These are phyloP conservation scores for Kwoniella shivajii DNA, from an alignment of 1,284 basidiomycete species.

Conservation along the genomic window DNA sequence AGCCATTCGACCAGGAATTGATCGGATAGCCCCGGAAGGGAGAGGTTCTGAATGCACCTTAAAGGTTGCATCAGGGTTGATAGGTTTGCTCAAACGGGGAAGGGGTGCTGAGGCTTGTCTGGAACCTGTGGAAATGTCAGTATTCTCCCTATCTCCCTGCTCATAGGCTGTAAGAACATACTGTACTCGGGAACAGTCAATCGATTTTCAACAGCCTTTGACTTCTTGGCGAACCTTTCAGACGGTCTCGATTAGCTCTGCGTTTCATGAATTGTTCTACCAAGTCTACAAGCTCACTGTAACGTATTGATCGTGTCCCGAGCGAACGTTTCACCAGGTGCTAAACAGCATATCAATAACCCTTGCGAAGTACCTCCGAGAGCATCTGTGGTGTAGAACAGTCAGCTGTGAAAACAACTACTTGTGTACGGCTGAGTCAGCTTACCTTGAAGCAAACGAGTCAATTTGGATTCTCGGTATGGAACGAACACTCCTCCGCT, in stretches of 20 bases:
- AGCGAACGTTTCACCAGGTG: slow-evolving; percentile 73
- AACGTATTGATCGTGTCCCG: slow-evolving; percentile 81
- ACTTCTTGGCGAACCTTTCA: slow-evolving; percentile 18
- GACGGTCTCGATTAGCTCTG: neutral
- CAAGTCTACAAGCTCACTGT: slow-evolving; percentile 58
- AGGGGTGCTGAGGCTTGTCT: slow-evolving; percentile 2
- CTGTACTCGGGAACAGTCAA: neutral
- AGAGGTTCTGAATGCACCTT: neutral
- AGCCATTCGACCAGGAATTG: slow-evolving; percentile 6
- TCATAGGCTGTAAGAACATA: neutral
- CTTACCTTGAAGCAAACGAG: slow-evolving; percentile 72
- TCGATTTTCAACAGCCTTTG: slow-evolving; percentile 18
- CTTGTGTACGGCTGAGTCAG: neutral
- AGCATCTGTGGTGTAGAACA: slow-evolving; percentile 56
- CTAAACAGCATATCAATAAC: slow-evolving; percentile 77
- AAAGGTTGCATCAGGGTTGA: neutral
- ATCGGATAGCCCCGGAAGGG: neutral
- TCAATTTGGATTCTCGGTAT: slow-evolving; percentile 80
- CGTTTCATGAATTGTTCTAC: neutral
- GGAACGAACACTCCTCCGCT: slow-evolving; percentile 55
- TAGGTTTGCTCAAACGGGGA: neutral
- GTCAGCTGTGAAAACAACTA: neutral
- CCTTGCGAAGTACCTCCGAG: slow-evolving; percentile 75
- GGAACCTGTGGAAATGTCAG: neutral
- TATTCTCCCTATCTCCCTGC: neutral